Percentiles rank a stretch among this genome's conserved stretches.
Evolutionary conservation across 495 filamentous ascomycete genomes (phyloP).

Genomic region (Neurospora sublineolata): DNA sequence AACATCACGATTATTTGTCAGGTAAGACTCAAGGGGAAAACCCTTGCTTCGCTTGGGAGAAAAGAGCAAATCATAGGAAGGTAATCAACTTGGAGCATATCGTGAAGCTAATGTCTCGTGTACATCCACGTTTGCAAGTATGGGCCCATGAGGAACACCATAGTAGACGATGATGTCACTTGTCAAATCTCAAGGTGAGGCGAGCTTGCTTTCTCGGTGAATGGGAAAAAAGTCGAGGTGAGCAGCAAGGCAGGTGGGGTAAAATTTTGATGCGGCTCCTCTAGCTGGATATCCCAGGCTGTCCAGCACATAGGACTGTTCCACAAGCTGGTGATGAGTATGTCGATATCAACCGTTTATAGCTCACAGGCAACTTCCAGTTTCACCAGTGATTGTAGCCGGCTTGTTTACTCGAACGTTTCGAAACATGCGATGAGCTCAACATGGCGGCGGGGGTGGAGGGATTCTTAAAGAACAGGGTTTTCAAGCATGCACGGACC

Average conservation of each 20-base stretch:
- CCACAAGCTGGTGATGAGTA: background rate
- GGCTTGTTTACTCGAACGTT: background rate
- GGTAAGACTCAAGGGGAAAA: background rate
- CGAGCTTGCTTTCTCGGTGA: background rate
- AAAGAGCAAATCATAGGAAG: background rate
- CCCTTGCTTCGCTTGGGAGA: background rate
- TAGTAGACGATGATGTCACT: background rate
- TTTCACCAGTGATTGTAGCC: background rate
- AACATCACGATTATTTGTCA: background rate
- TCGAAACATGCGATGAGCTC: background rate
- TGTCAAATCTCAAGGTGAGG: background rate
- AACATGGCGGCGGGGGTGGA: background rate
- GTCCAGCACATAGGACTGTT: background rate
- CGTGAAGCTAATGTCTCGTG: background rate
- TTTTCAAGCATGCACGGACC: background rate
- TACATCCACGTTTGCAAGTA: background rate
- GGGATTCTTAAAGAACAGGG: background rate
- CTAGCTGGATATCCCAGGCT: background rate
- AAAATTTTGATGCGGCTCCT: conserved; percentile 9
- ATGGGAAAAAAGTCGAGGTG: conserved; percentile 1
- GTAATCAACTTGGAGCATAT: background rate
- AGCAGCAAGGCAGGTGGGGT: conserved; percentile 16
- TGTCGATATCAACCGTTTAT: background rate
- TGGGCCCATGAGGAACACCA: background rate
- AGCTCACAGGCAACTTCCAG: background rate